Percentiles rank a stretch among this genome's conserved stretches.
These are phyloP conservation scores for Alternaria hordeiaustralica DNA, from an alignment of 2,329 filamentous ascomycete species.

Conservation along the genomic window DNA sequence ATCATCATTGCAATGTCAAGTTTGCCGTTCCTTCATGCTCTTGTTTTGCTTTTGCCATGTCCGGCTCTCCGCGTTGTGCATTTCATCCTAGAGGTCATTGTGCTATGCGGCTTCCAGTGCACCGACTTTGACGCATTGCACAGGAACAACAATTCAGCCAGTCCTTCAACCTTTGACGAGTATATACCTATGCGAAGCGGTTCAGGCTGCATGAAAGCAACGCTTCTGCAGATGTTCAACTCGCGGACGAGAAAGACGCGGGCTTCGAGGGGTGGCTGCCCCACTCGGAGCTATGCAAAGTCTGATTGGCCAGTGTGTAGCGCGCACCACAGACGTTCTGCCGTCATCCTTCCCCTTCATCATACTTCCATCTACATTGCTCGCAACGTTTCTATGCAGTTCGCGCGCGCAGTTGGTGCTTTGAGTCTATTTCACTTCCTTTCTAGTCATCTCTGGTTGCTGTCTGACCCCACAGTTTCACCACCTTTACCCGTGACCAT, in stretches of 20 bases:
- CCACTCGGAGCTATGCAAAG: background rate
- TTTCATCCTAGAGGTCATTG: background rate
- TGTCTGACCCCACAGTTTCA: accelerated
- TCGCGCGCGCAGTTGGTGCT: background rate
- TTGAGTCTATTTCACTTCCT: too few species aligned
- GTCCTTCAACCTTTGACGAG: background rate
- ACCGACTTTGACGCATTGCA: background rate
- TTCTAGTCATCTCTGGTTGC: too few species aligned
- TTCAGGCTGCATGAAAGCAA: background rate
- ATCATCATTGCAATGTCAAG: background rate
- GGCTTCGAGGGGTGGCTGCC: background rate
- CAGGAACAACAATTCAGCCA: background rate
- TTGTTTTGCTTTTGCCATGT: background rate
- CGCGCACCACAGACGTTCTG: background rate
- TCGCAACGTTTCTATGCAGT: background rate
- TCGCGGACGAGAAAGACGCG: background rate
- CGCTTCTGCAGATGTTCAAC: background rate
- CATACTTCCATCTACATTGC: background rate
- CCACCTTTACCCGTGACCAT: background rate
- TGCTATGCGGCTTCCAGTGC: background rate
- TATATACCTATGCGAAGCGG: background rate
- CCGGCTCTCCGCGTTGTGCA: background rate
- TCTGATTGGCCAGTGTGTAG: background rate
- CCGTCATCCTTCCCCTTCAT: too few species aligned
- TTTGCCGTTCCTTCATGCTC: background rate